These are phyloP conservation scores for Ehretia macrophylla DNA, from an alignment of 257 asterid species.

Conservation along the genomic window DNA sequence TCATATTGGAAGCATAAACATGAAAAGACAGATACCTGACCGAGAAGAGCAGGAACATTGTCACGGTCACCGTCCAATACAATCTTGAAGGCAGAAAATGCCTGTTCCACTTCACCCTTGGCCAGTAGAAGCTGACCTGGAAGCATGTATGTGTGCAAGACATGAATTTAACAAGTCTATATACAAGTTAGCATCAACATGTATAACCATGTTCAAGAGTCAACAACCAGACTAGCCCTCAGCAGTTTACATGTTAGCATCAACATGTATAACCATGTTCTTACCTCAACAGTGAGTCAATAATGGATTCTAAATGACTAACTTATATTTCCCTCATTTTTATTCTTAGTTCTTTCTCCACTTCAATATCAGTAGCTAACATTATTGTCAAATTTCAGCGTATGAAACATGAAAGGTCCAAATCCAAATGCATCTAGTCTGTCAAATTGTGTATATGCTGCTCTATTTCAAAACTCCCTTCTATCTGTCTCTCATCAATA, in stretches of 20 bases:
- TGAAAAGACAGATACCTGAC: constrained; percentile 56
- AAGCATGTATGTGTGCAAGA: constrained; percentile 21
- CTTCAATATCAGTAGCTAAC: neutral
- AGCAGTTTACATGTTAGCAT: too few species aligned
- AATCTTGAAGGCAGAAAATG: constrained; percentile 87
- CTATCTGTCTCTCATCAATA: too few species aligned
- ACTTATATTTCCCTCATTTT: too few species aligned
- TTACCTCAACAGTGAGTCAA: too few species aligned
- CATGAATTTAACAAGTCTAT: neutral
- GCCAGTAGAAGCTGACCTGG: constrained; percentile 97
- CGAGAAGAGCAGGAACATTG: constrained; percentile 96
- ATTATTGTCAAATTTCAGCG: neutral
- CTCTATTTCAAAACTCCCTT: too few species aligned
- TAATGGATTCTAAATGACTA: too few species aligned
- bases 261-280: too few species aligned
- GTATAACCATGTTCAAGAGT: constrained; percentile 2
- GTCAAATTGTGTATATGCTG: too few species aligned
- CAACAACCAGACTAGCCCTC: constrained; percentile 4
- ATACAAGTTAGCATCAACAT: constrained; percentile 7
- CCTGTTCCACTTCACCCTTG: constrained; percentile 92
- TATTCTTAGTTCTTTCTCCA: too few species aligned
- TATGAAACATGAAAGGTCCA: too few species aligned
- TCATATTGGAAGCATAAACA: neutral
- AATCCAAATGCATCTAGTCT: too few species aligned
- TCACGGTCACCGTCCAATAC: constrained; percentile 90